phyloP scores from a whole-genome alignment of 495 filamentous ascomycete genomes.

The Aspergillus funiculosus region DNA sequence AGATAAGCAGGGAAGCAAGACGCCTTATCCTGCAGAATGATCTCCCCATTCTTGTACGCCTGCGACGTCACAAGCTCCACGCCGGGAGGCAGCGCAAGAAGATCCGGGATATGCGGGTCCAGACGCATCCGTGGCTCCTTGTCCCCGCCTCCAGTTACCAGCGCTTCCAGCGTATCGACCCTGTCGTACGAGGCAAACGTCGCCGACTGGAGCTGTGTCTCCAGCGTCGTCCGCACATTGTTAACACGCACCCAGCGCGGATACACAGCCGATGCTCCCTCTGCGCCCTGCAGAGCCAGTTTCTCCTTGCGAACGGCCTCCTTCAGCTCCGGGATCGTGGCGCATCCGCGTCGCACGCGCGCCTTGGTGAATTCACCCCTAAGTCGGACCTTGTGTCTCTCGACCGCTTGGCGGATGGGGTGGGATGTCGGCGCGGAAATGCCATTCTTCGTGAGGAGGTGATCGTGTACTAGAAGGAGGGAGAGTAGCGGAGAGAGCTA shows the following conservation, averaged over 20 bases:
- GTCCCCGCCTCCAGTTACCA: slow-evolving; percentile 21
- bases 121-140: slow-evolving; percentile 43
- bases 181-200: slow-evolving; percentile 58
- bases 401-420: slow-evolving; percentile 65
- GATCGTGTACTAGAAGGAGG: slow-evolving; percentile 79
- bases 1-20: slow-evolving; percentile 93
- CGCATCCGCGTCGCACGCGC: slow-evolving; percentile 62
- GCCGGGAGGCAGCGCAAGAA: slow-evolving; percentile 68
- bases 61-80: slow-evolving; percentile 60
- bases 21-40: slow-evolving; percentile 94
- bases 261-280: slow-evolving; percentile 34
- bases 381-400: slow-evolving; percentile 74
- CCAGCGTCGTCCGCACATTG: slow-evolving; percentile 61
- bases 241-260: slow-evolving; percentile 92
- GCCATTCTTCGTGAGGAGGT: slow-evolving; percentile 71
- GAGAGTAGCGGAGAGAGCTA: slow-evolving; percentile 78
- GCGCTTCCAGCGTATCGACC: slow-evolving; percentile 41
- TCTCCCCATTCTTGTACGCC: slow-evolving; percentile 66
- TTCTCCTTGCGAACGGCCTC: slow-evolving; percentile 45
- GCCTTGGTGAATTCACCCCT: slow-evolving; percentile 75
- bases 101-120: slow-evolving; percentile 73
- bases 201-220: slow-evolving; percentile 59
- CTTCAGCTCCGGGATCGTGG: slow-evolving; percentile 58
- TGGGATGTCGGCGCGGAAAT: slow-evolving; percentile 73
- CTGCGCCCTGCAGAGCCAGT: slow-evolving; percentile 15